These are phyloP conservation scores for Crithidia bombi DNA, from an alignment of 208 protist species.

Conservation along the genomic window DNA sequence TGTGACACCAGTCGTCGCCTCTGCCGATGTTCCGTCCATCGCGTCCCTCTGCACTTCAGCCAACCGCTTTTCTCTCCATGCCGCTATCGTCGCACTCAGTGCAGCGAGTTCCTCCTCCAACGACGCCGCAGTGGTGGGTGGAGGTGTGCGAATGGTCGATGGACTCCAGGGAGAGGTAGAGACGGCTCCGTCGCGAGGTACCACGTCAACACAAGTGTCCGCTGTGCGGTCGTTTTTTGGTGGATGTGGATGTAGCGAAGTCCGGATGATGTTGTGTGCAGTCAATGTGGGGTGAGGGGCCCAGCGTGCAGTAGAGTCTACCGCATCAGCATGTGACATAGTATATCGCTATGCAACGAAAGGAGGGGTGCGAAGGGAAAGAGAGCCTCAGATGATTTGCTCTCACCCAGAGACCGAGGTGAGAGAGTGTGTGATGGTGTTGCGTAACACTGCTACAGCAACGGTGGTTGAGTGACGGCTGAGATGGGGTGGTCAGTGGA, in stretches of 20 bases:
- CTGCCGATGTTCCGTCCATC: not conserved
- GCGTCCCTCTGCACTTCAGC: slow-evolving; percentile 23
- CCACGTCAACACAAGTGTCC: too few species aligned
- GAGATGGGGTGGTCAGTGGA: too few species aligned
- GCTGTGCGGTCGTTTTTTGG: too few species aligned
- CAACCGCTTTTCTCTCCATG: slow-evolving; percentile 44
- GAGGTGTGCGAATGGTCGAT: not conserved
- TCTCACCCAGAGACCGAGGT: too few species aligned
- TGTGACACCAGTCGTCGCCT: slow-evolving; percentile 15
- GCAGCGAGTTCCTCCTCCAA: slow-evolving; percentile 27
- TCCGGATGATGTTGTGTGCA: not conserved
- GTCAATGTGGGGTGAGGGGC: not conserved
- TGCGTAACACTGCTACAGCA: too few species aligned
- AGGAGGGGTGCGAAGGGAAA: not conserved
- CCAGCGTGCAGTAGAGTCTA: not conserved
- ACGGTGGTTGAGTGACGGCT: too few species aligned
- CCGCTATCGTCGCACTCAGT: slow-evolving; percentile 16
- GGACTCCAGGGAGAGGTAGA: too few species aligned
- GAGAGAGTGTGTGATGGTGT: too few species aligned
- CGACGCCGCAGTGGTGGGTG: not conserved
- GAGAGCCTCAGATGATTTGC: not conserved
- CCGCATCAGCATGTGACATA: not conserved
- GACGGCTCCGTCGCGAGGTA: too few species aligned
- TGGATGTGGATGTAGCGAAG: not conserved
- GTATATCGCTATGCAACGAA: not conserved